These are phyloP conservation scores for Solanum virginianum DNA, from an alignment of 257 asterid species.

Conservation along the genomic window DNA sequence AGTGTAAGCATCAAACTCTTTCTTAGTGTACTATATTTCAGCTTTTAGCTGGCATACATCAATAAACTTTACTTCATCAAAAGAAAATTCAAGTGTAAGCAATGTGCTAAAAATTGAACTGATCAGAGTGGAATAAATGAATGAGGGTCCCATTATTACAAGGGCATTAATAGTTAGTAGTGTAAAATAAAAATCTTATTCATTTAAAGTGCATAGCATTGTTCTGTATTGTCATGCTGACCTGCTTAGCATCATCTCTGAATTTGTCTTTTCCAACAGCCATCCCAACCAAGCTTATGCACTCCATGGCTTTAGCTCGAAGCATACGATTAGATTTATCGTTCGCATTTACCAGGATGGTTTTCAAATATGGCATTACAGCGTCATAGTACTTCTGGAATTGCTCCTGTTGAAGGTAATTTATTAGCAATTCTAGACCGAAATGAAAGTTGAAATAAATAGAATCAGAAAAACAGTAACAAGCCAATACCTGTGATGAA, in stretches of 20 bases:
- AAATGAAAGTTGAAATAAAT: background rate
- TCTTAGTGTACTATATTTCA: background rate
- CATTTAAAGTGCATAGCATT: background rate
- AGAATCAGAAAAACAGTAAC: background rate
- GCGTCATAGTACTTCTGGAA: conserved; percentile 84
- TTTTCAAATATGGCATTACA: conserved; percentile 88
- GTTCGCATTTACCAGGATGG: conserved; percentile 74
- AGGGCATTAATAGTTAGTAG: background rate
- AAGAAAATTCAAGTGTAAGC: background rate
- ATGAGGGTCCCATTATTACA: background rate
- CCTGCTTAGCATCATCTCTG: conserved; percentile 93
- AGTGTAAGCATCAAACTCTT: background rate
- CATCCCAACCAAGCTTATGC: conserved; percentile 96
- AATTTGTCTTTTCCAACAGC: conserved; percentile 92
- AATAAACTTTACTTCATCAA: background rate
- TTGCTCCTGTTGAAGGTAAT: conserved; percentile 40
- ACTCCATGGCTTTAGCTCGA: conserved; percentile 98
- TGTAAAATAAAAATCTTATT: background rate
- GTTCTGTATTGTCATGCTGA: background rate
- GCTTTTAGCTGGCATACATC: background rate
- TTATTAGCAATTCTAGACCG: background rate
- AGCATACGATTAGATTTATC: conserved; percentile 93
- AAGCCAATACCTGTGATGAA: conserved; percentile 71
- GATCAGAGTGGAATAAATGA: background rate
- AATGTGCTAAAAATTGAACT: background rate